phyloP scores from a whole-genome alignment of 805 yeast genomes.

The Monosporozyma aerobia region DNA sequence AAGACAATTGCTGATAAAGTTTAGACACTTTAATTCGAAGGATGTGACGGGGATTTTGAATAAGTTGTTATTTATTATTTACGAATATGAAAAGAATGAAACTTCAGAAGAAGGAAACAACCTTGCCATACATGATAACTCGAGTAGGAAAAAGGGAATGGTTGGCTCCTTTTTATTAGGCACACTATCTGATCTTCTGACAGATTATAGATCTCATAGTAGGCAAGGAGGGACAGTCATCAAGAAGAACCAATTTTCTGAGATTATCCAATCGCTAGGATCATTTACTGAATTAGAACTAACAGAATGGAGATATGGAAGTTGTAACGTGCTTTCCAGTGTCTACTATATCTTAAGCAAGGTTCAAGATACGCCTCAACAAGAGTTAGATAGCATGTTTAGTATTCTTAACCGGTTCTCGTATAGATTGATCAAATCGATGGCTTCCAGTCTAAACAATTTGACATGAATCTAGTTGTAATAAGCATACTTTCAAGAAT shows the following conservation, averaged over 20 bases:
- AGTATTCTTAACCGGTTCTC: conserved; percentile 3
- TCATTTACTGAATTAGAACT: conserved; percentile 9
- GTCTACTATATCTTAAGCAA: conserved; percentile 1
- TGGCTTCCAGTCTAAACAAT: neutral
- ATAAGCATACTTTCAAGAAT: neutral
- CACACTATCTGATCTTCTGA: conserved; percentile 10
- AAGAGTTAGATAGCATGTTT: conserved; percentile 5
- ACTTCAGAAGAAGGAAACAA: neutral
- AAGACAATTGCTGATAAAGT: conserved; percentile 11
- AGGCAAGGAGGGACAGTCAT: neutral
- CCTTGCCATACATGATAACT: neutral
- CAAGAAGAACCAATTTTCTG: conserved; percentile 14
- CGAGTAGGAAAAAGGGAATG: conserved; percentile 2
- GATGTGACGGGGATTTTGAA: conserved; percentile 14
- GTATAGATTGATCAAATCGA: conserved; percentile 1
- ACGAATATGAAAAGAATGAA: conserved; percentile 4
- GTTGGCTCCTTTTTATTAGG: conserved; percentile 15
- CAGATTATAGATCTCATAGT: neutral
- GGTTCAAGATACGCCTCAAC: neutral
- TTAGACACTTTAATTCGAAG: conserved; percentile 11
- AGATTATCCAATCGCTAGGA: conserved; percentile 18
- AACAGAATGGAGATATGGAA: conserved; percentile 18
- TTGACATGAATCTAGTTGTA: neutral
- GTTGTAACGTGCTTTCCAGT: conserved; percentile 11
- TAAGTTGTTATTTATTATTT: conserved; percentile 10